Base-by-base conservation (phyloP, 2,329 filamentous ascomycete species). In the Paraphoma chrysanthemicola region DNA sequence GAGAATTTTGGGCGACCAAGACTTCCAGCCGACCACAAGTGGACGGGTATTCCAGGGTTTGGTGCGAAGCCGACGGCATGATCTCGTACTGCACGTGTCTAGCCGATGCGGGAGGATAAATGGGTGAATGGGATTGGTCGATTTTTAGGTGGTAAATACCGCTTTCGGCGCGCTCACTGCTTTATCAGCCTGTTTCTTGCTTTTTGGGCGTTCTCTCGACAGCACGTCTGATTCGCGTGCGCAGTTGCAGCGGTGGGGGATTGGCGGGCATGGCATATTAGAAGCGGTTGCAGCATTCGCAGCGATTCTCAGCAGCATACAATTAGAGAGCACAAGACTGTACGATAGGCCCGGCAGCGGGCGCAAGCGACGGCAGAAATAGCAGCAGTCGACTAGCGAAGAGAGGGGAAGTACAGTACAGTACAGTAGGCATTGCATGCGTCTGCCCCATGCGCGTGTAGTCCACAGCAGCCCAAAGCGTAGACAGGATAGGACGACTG, bases 1-100 rank as follows among this genome's bases (percentile, higher is more conserved):
- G 89, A 95, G 80, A 91, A 96, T 75, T 97, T 98, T 82, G 94
- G 94, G 59, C 86, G 88, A 66, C 80, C 90, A 57, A 87, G 86
- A 77, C 72, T 91, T 50, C 83, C 83, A 33, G 69, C 77, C 11
- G 75, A 73, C 45, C 59, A 69, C 52, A 67, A 62, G 51, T 77
- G 69, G 57, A 64, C 63, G 30, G 75, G 75, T 29, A 74, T 77
- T 30, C 72, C 73, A 51, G 75, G 73, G 45, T 75, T 77, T 51
- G 72, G 73, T 48, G 70, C 69, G 11, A 71, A 71, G 57, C 53
- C 64, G 52, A 66, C 66, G 59, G 63, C 60, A 46, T 74, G 60
- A 71, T 56, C 17, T 30, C 43, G 48, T 33, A 47, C 46, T 44
- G 53, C 49, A 51, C 44, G 53, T 62, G 57, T 53, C 46, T 55